Conservation (phyloP, 2,329 filamentous ascomycete genomes). For the Lasiodiplodia hormozganensis region DNA sequence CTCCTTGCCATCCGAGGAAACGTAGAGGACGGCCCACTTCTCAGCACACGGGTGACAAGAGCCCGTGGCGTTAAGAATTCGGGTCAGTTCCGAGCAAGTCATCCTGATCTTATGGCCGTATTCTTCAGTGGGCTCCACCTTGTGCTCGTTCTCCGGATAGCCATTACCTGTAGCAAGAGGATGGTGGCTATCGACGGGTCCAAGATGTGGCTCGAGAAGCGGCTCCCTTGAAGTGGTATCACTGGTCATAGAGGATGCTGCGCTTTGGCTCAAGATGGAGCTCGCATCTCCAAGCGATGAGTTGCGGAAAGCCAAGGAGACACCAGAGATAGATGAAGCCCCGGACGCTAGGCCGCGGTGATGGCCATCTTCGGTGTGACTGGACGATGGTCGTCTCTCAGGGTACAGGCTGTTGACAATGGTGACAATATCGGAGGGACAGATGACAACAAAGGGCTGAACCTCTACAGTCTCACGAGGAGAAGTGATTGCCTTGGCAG, state of each 20-base stretch:
- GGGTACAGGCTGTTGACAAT: constrained; percentile 86
- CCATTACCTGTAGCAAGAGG: constrained; percentile 6
- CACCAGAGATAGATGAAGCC: constrained; percentile 56
- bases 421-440: constrained; percentile 78
- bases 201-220: constrained; percentile 57
- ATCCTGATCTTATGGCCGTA: constrained; percentile 63
- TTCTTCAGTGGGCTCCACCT: constrained; percentile 57
- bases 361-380: constrained; percentile 50
- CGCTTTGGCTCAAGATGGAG: constrained; percentile 75
- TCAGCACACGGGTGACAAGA: constrained; percentile 81
- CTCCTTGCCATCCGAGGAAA: constrained; percentile 73
- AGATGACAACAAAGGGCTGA: constrained; percentile 80
- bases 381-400: constrained; percentile 70
- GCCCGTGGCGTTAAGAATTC: constrained; percentile 70
- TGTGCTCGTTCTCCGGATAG: constrained; percentile 47
- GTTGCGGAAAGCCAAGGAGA: constrained; percentile 59
- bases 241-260: constrained; percentile 71
- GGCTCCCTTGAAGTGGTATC: constrained; percentile 73
- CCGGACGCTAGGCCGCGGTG: constrained; percentile 56
- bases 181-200: constrained; percentile 30
- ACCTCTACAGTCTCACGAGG: constrained; percentile 78
- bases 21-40: constrained; percentile 81
- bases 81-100: constrained; percentile 74
- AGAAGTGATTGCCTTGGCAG: constrained; percentile 74
- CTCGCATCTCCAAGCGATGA: constrained; percentile 66